Base-by-base conservation (phyloP, 257 asterid genomes). In the Primulina eburnea region DNA sequence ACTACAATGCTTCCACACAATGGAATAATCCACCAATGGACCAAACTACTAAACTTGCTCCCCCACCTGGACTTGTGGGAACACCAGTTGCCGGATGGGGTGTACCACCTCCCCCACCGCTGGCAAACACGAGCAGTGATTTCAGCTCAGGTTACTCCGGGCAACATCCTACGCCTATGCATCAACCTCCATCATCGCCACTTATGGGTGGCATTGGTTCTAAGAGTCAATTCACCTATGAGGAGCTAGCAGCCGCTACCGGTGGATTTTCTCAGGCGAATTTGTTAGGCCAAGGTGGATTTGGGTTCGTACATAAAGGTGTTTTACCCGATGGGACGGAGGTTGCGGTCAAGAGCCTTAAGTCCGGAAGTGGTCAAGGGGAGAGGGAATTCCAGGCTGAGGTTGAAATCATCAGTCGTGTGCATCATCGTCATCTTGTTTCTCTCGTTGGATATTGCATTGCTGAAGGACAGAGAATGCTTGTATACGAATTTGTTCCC, bases 381-480 rank as follows among this genome's bases (percentile, higher is more conserved):
- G 98, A 92, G 66, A 71, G 98, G 12, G 98, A 92, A 64, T 92
- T 92, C 73, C 98, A 88, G 73, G 98, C 98, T 12, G 98, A 92
- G 85, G 98, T 92, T 7, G 98, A 90, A 37, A 92, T 90, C 77
- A 92, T 92, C 74, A 92, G 96, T 75, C 94, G 98, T 7, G 97
- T 90, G 59, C 98, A 92, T 72, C 98, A 92, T 74, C 95, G 96
- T 17, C 97, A 92, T 68, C 96, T 92, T 21, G 98, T 92, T 14
- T 88, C 97, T n/a, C 97, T 92, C 28, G 97, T 92, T 20, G 98
- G 98, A 9, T 92, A 90, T 75, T 92, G 95, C 82, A 92, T 92
- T 73, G 81, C 87, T 16, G 81, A 77, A 2, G 79, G 77, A 0
- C 92, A 86, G 60, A 86, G 95, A 69, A 80, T 92, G 86, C 85